These are phyloP conservation scores for Schwanniomyces polymorphus DNA, from an alignment of 805 yeast genomes.

Conservation along the genomic window DNA sequence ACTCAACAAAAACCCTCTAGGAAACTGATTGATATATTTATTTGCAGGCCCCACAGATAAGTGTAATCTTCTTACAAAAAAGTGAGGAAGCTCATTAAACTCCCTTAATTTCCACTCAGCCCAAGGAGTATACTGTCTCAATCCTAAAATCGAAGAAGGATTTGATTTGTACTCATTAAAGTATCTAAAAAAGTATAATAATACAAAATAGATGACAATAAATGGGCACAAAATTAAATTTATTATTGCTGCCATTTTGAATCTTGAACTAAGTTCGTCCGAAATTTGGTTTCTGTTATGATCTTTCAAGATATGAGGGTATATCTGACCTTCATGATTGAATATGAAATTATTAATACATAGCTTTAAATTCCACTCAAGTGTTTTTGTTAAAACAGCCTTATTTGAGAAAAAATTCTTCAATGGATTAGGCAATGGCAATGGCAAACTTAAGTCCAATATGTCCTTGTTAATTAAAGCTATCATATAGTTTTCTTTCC, in stretches of 20 bases:
- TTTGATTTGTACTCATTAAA: conserved; percentile 90
- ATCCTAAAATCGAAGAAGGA: conserved; percentile 70
- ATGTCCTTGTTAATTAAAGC: conserved; percentile 82
- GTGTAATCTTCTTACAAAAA: conserved; percentile 76
- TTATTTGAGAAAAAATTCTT: conserved; percentile 18
- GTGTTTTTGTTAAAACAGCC: conserved; percentile 69
- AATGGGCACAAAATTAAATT: conserved; percentile 85
- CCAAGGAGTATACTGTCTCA: conserved; percentile 85
- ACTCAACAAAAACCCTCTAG: conserved; percentile 59
- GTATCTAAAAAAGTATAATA: conserved; percentile 84
- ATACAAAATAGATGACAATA: conserved; percentile 75
- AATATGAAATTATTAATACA: conserved; percentile 87
- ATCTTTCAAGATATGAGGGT: conserved; percentile 68
- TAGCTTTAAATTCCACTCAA: conserved; percentile 92
- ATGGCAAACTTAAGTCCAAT: conserved; percentile 56
- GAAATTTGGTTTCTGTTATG: conserved; percentile 65
- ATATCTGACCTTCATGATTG: conserved; percentile 78
- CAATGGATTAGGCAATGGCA: conserved; percentile 7
- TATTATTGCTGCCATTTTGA: conserved; percentile 83
- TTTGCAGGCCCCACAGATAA: conserved; percentile 79
- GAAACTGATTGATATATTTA: conserved; percentile 86
- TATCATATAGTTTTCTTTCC: conserved; percentile 91
- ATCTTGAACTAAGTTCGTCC: conserved; percentile 72
- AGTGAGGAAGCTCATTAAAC: conserved; percentile 87
- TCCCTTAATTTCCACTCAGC: conserved; percentile 97